Percentiles rank a stretch among this genome's conserved stretches.
Evolutionary conservation across 129 eudicot species (phyloP).

Genomic region (Flaveria brownii): DNA sequence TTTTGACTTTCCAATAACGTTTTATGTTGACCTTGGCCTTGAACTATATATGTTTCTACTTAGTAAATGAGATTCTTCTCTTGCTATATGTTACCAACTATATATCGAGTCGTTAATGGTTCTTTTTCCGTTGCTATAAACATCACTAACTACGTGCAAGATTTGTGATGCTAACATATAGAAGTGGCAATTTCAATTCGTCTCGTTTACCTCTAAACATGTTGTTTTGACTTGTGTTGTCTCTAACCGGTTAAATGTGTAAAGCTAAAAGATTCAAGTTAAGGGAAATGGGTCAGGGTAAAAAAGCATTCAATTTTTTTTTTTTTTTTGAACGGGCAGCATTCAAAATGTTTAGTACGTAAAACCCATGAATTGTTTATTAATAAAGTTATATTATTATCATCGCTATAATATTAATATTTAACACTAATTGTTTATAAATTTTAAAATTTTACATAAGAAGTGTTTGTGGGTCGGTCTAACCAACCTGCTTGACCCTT

Average conservation of each 20-base stretch:
- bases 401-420: not conserved
- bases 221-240: not conserved
- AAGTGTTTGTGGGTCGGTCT: no score
- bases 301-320: not conserved
- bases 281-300: not conserved
- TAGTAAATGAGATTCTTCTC: not conserved
- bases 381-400: not conserved
- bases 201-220: not conserved
- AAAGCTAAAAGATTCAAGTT: not conserved
- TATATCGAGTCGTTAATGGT: no score
- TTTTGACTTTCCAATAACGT: not conserved
- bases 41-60: not conserved
- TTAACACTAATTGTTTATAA: not conserved
- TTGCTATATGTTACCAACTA: not conserved
- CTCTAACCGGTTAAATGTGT: not conserved
- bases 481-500: no score
- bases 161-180: not conserved
- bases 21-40: constrained; percentile 14
- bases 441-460: no score
- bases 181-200: not conserved
- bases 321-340: not conserved
- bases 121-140: no score
- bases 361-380: not conserved
- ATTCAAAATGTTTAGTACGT: not conserved
- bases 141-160: not conserved